Percentiles rank a stretch among this genome's conserved stretches.
Conservation (phyloP, 805 yeast genomes). For the Candida incommunis region DNA sequence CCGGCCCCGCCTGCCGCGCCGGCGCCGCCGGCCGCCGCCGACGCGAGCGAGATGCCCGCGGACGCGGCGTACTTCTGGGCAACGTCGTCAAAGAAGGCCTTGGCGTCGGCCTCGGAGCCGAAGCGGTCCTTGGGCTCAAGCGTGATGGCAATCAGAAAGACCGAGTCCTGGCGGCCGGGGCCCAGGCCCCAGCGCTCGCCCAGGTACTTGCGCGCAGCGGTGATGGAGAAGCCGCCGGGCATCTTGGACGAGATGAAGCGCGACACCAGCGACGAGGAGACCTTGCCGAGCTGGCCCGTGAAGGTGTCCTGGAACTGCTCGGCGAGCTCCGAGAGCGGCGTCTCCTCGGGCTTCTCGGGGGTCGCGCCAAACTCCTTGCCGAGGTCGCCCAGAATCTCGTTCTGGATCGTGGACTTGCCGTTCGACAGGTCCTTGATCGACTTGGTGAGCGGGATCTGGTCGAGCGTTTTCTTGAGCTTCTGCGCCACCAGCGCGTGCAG, state of each 20-base stretch:
- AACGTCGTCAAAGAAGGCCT: constrained; percentile 67
- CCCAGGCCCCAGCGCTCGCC: constrained; percentile 89
- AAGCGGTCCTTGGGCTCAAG: constrained; percentile 86
- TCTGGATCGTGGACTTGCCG: constrained; percentile 97
- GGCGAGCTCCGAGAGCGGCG: constrained; percentile 90
- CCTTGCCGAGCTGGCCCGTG: constrained; percentile 84
- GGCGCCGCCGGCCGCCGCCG: constrained; percentile 43
- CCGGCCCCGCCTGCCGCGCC: constrained; percentile 60
- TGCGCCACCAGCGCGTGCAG: constrained; percentile 88
- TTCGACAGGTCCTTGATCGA: constrained; percentile 95
- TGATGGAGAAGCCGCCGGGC: constrained; percentile 98
- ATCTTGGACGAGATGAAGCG: constrained; percentile 91
- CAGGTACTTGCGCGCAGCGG: constrained; percentile 83
- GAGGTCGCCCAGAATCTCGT: constrained; percentile 95
- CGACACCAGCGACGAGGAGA: constrained; percentile 75
- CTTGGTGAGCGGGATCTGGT: constrained; percentile 73
- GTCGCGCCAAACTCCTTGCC: constrained; percentile 97
- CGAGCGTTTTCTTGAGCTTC: constrained; percentile 83
- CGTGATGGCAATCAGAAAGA: constrained; percentile 67
- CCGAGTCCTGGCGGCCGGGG: constrained; percentile 88
- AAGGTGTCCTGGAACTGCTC: constrained; percentile 89
- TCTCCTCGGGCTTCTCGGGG: constrained; percentile 98
- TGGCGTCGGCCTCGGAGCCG: constrained; percentile 78
- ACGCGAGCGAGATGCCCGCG: constrained; percentile 63
- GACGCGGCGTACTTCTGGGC: constrained; percentile 76